Base-by-base conservation (phyloP, 1,284 basidiomycete genomes). In the Xanthoconium separans region DNA sequence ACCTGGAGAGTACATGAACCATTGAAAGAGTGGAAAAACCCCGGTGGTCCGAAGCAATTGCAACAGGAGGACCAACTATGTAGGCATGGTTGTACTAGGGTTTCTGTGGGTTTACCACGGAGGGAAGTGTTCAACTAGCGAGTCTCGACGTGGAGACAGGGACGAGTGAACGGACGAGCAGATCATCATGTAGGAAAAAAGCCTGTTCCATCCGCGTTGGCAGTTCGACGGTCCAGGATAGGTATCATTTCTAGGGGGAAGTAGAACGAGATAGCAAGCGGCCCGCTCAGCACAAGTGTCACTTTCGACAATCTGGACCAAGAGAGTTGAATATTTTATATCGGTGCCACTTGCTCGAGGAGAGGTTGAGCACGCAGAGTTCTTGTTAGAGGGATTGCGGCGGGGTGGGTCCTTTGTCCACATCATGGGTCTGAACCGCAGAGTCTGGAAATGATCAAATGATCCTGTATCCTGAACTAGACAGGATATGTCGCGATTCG, bases 261-360 rank as follows among this genome's bases (percentile, higher is more conserved):
- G 22, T 22, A 22, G 22, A 22, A 24, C 11, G 0, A 11, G 7
- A 9, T 1, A 55, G 5, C 33, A 13, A 6, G 11, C 2, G 18
- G 10, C 6, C 4, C 16, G n/a, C 41, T 7, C 1, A 34, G 13
- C 4, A 11, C 51, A 51, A 0, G 30, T 30, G 7, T 2, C 5
- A 47, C 49, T 9, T 61, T 61, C 34, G 54, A 50, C 15, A 61
- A 63, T 39, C 20, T 63, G 12, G 63, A 24, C 24, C 24, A 24
- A 24, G n/a, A n/a, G n/a, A n/a, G n/a, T n/a, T 65, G 61, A 63
- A 50, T 61, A 9, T 61, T 65, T 42, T 51, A 52, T 18, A 63
- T 61, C 1, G 63, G 58, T 3, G 52, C 50, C 20, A 56, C 55
- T n/a, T 12, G 59, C 50, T 15, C 64, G 63, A 61, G 59, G 63